phyloP scores from a whole-genome alignment of 495 filamentous ascomycete species.

The Aspergillus mulundensis region DNA sequence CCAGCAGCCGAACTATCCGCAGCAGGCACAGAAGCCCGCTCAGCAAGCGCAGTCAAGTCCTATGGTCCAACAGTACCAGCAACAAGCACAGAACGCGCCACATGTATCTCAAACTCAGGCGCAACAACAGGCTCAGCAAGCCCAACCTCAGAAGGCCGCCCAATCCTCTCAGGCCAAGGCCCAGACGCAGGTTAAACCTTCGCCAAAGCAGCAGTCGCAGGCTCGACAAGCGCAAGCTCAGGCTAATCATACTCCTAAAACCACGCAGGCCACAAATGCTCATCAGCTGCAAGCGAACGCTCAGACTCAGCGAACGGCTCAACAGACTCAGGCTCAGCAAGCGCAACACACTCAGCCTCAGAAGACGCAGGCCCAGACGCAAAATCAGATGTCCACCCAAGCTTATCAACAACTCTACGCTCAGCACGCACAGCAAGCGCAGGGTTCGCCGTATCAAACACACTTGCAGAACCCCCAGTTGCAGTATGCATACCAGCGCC shows the following conservation, averaged over 20 bases:
- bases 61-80: background rate
- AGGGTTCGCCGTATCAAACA: constrained; percentile 28
- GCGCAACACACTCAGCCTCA: constrained; percentile 20
- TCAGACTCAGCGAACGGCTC: constrained; percentile 18
- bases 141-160: constrained; percentile 20
- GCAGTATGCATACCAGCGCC: constrained; percentile 23
- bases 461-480: constrained; percentile 26
- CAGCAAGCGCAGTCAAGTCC: background rate
- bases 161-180: background rate
- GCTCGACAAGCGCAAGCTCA: background rate
- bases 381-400: background rate
- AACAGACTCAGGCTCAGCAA: constrained; percentile 12
- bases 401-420: constrained; percentile 15
- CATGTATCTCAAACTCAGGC: no score
- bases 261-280: background rate
- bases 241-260: background rate
- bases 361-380: constrained; percentile 1
- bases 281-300: background rate
- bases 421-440: constrained; percentile 16
- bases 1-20: background rate
- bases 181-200: background rate
- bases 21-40: background rate
- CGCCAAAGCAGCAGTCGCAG: background rate
- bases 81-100: background rate
- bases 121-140: background rate